These are phyloP conservation scores for Lachnum nothofagi DNA, from an alignment of 2,329 filamentous ascomycete species.

Conservation along the genomic window DNA sequence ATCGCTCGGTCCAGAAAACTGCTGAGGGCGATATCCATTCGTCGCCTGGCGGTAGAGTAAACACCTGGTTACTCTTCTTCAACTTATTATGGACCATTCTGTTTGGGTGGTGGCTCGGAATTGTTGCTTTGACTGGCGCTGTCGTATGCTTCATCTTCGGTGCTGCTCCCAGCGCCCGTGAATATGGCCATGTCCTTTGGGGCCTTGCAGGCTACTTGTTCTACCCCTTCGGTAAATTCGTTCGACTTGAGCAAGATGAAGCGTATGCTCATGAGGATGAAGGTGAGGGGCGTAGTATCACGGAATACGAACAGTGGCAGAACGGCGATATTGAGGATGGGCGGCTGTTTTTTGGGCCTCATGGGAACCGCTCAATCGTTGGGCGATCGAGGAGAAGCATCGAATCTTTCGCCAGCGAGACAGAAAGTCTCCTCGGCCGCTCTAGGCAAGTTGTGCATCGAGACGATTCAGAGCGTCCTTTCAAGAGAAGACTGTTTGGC, in stretches of 20 bases:
- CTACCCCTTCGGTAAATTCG: slow-evolving; percentile 95
- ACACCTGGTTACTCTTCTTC: slow-evolving; percentile 76
- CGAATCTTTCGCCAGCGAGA: slow-evolving; percentile 78
- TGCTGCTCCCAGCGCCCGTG: slow-evolving; percentile 71
- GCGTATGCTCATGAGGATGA: slow-evolving; percentile 91
- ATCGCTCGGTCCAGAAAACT: slow-evolving; percentile 89
- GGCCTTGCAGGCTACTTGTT: slow-evolving; percentile 82
- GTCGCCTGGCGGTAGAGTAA: slow-evolving; percentile 80
- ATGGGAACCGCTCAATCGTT: slow-evolving; percentile 67
- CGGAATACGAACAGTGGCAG: slow-evolving; percentile 99
- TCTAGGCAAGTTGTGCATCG: slow-evolving; percentile 46
- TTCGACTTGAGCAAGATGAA: slow-evolving; percentile 88
- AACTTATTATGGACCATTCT: slow-evolving; percentile 85
- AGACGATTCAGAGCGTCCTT: slow-evolving; percentile 39
- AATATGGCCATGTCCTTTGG: slow-evolving; percentile 81
- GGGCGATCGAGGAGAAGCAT: slow-evolving; percentile 83
- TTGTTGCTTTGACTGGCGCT: slow-evolving; percentile 69
- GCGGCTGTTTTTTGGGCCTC: slow-evolving; percentile 88
- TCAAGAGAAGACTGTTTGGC: slow-evolving; percentile 85
- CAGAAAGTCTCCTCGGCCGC: slow-evolving; percentile 78
- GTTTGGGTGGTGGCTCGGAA: slow-evolving; percentile 94
- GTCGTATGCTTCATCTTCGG: slow-evolving; percentile 74
- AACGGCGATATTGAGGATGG: slow-evolving; percentile 95
- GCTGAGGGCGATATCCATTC: slow-evolving; percentile 97
- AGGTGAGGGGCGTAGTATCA: slow-evolving; percentile 92